A percentile compares a stretch with the other conserved stretches of the same genome.
These are phyloP conservation scores for Platanthera zijinensis DNA, from an alignment of 106 monocot genomes.

Conservation along the genomic window DNA sequence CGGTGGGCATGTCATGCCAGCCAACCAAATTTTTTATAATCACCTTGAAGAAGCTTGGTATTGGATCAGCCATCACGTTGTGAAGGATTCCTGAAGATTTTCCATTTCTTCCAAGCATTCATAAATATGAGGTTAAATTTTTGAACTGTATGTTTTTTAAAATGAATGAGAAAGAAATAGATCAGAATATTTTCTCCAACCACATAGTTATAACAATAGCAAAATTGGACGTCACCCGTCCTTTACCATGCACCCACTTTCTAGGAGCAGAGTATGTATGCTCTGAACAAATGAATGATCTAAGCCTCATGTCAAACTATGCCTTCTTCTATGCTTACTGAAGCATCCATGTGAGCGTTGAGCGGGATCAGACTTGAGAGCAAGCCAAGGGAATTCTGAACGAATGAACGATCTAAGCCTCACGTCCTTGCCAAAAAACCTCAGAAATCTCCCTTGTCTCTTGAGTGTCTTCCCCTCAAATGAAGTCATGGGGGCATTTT, in stretches of 20 bases:
- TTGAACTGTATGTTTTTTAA: neutral
- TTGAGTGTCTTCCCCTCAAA: too few relatives aligned
- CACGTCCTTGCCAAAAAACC: too few relatives aligned
- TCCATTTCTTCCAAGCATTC: slow-evolving; percentile 60
- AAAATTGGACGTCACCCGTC: slow-evolving; percentile 25
- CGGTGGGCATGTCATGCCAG: slow-evolving; percentile 66
- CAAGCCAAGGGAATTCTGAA: too few relatives aligned
- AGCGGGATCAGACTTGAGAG: too few relatives aligned
- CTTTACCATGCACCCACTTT: slow-evolving; percentile 23
- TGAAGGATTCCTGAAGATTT: slow-evolving; percentile 69
- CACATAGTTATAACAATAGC: slow-evolving; percentile 28
- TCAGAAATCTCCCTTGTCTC: too few relatives aligned
- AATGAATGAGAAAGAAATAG: neutral
- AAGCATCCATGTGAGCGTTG: too few relatives aligned
- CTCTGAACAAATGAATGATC: slow-evolving; percentile 1
- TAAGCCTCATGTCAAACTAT: too few relatives aligned
- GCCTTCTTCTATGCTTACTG: too few relatives aligned
- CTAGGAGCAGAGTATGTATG: slow-evolving; percentile 20
- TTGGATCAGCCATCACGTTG: slow-evolving; percentile 35
- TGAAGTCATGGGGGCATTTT: too few relatives aligned
- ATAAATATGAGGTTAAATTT: neutral
- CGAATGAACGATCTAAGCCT: too few relatives aligned
- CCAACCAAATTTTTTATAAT: slow-evolving; percentile 64
- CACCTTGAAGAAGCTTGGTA: slow-evolving; percentile 68
- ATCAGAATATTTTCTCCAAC: slow-evolving; percentile 4